Evolutionary conservation across 306 rosid species (phyloP).

Genomic region (Rosa multiflora): DNA sequence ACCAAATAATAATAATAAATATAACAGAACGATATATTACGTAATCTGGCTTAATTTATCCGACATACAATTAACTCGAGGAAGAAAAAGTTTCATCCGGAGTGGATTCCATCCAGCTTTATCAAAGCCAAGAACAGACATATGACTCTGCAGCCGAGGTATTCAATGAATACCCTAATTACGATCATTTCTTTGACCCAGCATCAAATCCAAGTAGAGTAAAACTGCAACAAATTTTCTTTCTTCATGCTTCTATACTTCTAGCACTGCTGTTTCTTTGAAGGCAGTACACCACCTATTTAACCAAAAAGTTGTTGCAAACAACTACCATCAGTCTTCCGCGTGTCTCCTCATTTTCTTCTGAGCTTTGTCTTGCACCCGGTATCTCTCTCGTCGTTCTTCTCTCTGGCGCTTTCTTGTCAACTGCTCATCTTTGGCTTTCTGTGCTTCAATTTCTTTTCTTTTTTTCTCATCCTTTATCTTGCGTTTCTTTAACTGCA

Average conservation of each 20-base stretch:
- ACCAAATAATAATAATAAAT: too few species aligned
- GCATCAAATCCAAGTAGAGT: neutral
- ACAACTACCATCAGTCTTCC: conserved; percentile 25
- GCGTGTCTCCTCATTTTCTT: conserved; percentile 59
- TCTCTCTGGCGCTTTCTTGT: conserved; percentile 78
- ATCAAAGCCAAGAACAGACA: too few species aligned
- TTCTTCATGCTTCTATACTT: neutral
- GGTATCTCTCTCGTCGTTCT: conserved; percentile 72
- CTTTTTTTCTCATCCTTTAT: conserved; percentile 60
- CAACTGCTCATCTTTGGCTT: conserved; percentile 64
- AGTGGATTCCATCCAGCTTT: too few species aligned
- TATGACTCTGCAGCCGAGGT: too few species aligned
- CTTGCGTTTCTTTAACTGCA: conserved; percentile 78
- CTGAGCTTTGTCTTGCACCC: conserved; percentile 59
- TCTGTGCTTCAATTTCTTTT: conserved; percentile 56
- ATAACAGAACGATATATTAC: too few species aligned
- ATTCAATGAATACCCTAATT: too few species aligned
- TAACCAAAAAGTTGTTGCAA: neutral
- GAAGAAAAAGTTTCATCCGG: too few species aligned
- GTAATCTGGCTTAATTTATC: too few species aligned
- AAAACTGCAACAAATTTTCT: neutral
- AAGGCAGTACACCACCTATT: neutral
- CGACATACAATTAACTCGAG: too few species aligned
- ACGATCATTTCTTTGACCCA: neutral
- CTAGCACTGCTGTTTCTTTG: neutral